Evolutionary conservation across 208 protist species (phyloP), one percentile per base, ranked within the genome.

Genomic region (Leishmania aethiopica): DNA sequence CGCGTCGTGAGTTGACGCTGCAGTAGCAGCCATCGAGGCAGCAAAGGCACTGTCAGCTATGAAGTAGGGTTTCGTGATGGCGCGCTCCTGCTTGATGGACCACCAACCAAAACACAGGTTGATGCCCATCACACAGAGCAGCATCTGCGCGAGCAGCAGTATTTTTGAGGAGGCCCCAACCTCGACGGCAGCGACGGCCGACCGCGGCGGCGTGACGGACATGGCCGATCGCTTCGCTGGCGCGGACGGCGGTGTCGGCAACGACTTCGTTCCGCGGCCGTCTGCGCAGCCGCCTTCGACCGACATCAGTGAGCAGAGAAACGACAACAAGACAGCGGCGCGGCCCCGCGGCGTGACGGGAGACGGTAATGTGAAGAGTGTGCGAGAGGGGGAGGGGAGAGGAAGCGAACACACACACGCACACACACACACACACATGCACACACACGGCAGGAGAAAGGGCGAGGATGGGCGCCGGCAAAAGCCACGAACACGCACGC

Each of bases 81-180:
- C 75, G 3, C 93, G 91, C 79, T 97, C 92, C 81, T 96, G 92
- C 79, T 95, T 93, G n/a, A 97, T 80, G 3, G 93, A 95, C 93
- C 94, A 97, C 75, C 92, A 82, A 28, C 87, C 89, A 86, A 97
- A 96, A 78, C 92, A 96, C 19, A 94, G 42, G 84, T 95, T 95
- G 83, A 97, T 96, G 53, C 94, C 94, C 8, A 80, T 78, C 35
- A 91, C 83, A 74, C 91, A 95, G 10, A 95, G 62, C 6, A 91
- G 17, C 90, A 96, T 93, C 80, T 96, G 87, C 11, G 86, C 70
- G 1, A 92, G 62, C 45, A 86, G 64, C 35, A 84, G 67, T 15
- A 82, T n/a, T 67, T 64, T 87, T 25, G 59, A 74, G 53, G 75
- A 67, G 32, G 60, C 60, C 13, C 42, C 25, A 49, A 25, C 17